phyloP scores from a whole-genome alignment of 2,329 filamentous ascomycete species.

The Paramyrothecium sp. region DNA sequence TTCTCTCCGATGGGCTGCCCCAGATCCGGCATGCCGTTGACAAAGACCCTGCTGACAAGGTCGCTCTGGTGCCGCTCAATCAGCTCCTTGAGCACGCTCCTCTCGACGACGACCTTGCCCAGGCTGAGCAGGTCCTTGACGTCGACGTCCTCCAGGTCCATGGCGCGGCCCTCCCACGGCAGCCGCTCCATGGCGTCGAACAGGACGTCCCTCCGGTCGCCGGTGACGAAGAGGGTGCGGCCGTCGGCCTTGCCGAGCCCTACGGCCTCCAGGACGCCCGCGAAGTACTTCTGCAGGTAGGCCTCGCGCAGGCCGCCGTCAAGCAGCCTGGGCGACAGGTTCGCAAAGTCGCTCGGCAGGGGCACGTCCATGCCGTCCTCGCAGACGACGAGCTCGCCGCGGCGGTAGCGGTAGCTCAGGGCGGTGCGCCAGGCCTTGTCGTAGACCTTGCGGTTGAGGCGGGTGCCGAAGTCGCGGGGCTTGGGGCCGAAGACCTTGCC shows the following conservation, averaged over 20 bases:
- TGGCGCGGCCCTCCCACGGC: conserved; percentile 65
- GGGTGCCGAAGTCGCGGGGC: conserved; percentile 85
- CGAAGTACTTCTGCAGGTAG: conserved; percentile 61
- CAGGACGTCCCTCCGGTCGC: conserved; percentile 57
- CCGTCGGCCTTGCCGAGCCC: conserved; percentile 66
- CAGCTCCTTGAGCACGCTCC: conserved; percentile 72
- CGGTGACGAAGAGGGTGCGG: conserved; percentile 74
- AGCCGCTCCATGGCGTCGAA: conserved; percentile 64
- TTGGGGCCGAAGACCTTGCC: conserved; percentile 89
- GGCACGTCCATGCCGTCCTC: conserved; percentile 73
- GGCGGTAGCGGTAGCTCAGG: conserved; percentile 84
- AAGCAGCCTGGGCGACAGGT: conserved; percentile 39
- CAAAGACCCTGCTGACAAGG: conserved; percentile 46
- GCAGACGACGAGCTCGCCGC: conserved; percentile 83
- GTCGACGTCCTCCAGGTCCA: conserved; percentile 78
- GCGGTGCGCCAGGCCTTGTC: conserved; percentile 94
- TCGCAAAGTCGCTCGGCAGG: conserved; percentile 48
- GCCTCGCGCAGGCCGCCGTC: conserved; percentile 50
- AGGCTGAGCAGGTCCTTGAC: conserved; percentile 92
- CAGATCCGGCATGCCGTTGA: conserved; percentile 35
- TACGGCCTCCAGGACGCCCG: conserved; percentile 68
- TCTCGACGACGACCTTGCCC: conserved; percentile 83
- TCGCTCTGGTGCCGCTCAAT: conserved; percentile 72
- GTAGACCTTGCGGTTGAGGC: conserved; percentile 85
- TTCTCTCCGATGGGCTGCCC: conserved; percentile 37